phyloP scores from a whole-genome alignment of 192 early-diverging fungal species.

The Entomortierella parvispora region DNA sequence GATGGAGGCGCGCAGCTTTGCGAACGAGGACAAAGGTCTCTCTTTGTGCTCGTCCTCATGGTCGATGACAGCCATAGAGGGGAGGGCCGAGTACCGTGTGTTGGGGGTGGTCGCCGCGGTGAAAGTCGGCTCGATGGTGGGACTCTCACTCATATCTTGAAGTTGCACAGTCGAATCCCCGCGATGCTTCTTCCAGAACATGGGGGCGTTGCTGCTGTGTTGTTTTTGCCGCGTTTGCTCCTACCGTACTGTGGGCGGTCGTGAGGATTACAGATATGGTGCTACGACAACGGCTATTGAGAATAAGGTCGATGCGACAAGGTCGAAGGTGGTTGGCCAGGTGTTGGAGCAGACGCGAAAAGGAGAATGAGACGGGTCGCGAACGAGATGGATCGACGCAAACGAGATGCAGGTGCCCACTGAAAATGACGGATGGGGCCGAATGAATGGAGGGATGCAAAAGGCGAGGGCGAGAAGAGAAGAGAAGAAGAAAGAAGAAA shows the following conservation, averaged over 20 bases:
- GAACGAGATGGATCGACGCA: background rate
- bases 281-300: too few relatives aligned
- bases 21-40: background rate
- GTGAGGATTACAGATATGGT: background rate
- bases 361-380: too few relatives aligned
- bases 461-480: too few relatives aligned
- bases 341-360: too few relatives aligned
- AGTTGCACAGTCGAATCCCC: constrained; percentile 12
- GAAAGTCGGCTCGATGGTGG: background rate
- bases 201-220: background rate
- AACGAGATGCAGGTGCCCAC: too few relatives aligned
- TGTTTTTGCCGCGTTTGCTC: background rate
- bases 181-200: constrained; percentile 24
- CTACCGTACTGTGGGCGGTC: too few relatives aligned
- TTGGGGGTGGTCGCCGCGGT: background rate
- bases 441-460: too few relatives aligned
- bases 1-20: background rate
- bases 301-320: too few relatives aligned
- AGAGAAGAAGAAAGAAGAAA: too few relatives aligned
- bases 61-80: constrained; percentile 7
- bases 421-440: too few relatives aligned
- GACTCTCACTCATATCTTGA: constrained; percentile 9
- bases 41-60: background rate
- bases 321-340: too few relatives aligned
- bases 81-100: background rate